Conservation (phyloP, 2,329 filamentous ascomycete genomes). For the Cladosporium oxysporum region DNA sequence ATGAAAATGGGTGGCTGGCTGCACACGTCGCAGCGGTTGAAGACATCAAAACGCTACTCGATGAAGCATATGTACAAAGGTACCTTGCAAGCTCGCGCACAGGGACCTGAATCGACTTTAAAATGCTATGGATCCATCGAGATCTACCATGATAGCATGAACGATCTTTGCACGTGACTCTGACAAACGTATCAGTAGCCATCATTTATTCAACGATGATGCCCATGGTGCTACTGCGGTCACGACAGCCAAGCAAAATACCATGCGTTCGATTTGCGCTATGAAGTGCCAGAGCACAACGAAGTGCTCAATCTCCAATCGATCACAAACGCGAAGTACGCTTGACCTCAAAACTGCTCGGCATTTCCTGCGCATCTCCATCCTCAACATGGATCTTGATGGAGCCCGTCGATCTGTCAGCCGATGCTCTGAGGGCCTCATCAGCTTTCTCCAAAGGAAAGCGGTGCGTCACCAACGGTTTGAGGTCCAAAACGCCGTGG, state of each 20-base stretch:
- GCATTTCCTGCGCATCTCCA: conserved; percentile 8
- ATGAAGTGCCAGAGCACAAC: too few species aligned
- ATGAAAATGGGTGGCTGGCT: not conserved
- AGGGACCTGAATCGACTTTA: too few species aligned
- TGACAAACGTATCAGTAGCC: too few species aligned
- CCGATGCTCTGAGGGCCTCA: conserved; percentile 57
- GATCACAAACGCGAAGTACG: not conserved
- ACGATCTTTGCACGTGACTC: too few species aligned
- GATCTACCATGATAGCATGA: too few species aligned
- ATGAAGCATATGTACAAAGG: not conserved
- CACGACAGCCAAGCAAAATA: too few species aligned
- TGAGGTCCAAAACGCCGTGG: conserved; percentile 62
- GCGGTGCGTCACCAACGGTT: conserved; percentile 63
- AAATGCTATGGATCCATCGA: too few species aligned
- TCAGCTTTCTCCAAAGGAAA: conserved; percentile 63
- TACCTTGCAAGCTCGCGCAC: not conserved
- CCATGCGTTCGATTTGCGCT: too few species aligned
- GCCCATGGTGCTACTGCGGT: too few species aligned
- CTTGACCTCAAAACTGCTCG: not conserved
- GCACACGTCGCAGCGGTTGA: not conserved
- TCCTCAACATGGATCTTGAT: conserved; percentile 65
- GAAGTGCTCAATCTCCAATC: too few species aligned
- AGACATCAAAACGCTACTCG: not conserved
- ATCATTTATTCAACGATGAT: too few species aligned
- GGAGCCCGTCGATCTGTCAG: conserved; percentile 54